phyloP scores from a whole-genome alignment of 2,329 filamentous ascomycete species.

The Colletotrichum plurivorum region DNA sequence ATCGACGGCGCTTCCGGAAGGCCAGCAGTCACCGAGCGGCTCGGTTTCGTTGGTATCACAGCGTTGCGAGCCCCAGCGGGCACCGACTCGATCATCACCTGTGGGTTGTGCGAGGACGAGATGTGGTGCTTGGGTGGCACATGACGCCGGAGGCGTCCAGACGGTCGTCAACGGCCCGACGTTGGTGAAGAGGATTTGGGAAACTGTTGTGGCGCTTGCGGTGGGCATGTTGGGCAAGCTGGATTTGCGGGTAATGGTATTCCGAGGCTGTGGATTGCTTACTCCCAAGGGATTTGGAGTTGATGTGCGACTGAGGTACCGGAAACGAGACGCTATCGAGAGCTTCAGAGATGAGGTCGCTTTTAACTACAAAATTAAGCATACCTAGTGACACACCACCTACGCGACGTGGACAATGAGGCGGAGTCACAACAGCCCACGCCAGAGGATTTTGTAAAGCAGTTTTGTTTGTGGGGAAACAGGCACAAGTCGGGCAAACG shows the following conservation, averaged over 20 bases:
- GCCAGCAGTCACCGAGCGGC: conserved; percentile 42
- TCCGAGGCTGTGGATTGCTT: not conserved
- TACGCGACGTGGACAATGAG: not conserved
- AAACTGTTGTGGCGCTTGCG: not conserved
- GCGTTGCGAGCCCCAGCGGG: not conserved
- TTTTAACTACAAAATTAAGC: not conserved
- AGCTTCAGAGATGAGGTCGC: not conserved
- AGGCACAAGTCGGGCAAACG: conserved; percentile 11
- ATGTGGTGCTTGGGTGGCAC: conserved; percentile 18
- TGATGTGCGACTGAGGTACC: too few relatives aligned
- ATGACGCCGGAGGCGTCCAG: conserved; percentile 37
- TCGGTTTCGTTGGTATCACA: too few relatives aligned
- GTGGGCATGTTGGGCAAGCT: conserved; percentile 17
- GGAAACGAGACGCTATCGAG: too few relatives aligned
- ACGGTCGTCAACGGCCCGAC: conserved; percentile 42
- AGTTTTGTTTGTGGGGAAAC: not conserved
- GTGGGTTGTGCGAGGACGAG: not conserved
- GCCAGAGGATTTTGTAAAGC: not conserved
- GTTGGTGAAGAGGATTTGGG: conserved; percentile 17
- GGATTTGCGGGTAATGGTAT: not conserved
- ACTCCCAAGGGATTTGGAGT: not conserved
- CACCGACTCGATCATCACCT: not conserved
- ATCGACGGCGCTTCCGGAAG: conserved; percentile 42
- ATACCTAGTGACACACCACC: too few relatives aligned
- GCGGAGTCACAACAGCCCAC: not conserved